Evolutionary conservation across 345 rosid species (phyloP), one percentile per base, ranked within the genome.

Genomic region (Acer campestre): DNA sequence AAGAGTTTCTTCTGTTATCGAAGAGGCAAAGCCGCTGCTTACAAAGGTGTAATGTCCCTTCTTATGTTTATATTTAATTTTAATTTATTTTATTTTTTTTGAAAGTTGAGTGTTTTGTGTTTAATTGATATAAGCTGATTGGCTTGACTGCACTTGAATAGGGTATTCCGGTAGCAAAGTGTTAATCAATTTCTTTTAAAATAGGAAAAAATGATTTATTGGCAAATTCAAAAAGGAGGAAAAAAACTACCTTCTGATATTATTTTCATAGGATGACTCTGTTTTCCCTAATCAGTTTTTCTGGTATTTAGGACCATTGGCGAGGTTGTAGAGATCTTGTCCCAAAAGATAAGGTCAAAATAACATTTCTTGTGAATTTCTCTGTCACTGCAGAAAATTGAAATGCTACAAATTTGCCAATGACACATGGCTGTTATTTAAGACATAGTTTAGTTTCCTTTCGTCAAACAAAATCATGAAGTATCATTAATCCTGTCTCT

Each of bases 1-100:
- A 83, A 90, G 89, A 77, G 98, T 88, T 55, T 85, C 95, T 38
- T 81, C 92, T 29, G 93, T 94, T 74, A 89, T 97, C 74, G 91
- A 97, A 81, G 98, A 97, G 46, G 93, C 98, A 72, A 90, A 88
- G 78, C 98, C 99, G 42, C 88, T 97, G 73, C 94, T 97, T 63
- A 49, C 79, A 84, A 94, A 93, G 98, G 99, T 94, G 82, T 79
- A 90, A 79, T 75, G 46, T 81, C 70, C 68, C 71, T 84, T 77
- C 75, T 48, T 75, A 23, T 63, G 12, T 29, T 35, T 4, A 35
- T 4, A 35, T 35, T 35, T 35, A 35, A 35, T 35, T 35, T 35
- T 35, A 3, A 31, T 31, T 31, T n/a, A n/a, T 4, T 35, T 35
- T 4, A 0, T 4, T 31, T 31, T 31, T 3, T 31, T 31, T 31